Conservation (phyloP, 768 basidiomycete species). For the Auricularia heimuer region DNA sequence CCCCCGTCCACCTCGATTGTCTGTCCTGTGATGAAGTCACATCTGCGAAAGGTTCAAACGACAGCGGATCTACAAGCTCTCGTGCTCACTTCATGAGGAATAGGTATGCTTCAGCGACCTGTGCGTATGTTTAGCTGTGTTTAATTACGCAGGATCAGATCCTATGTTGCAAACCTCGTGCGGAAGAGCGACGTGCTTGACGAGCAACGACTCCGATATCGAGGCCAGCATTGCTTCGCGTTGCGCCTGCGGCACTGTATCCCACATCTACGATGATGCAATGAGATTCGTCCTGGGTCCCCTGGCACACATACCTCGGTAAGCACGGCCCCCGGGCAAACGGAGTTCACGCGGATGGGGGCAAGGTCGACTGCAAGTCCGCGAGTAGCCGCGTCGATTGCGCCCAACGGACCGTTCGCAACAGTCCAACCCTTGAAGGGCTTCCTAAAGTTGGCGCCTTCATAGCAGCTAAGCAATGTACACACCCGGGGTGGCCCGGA, state of each 20-base stretch:
- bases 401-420: not conserved
- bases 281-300: not conserved
- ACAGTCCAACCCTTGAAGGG: constrained; percentile 4
- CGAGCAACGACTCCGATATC: not conserved
- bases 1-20: constrained; percentile 7
- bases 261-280: constrained; percentile 3
- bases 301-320: constrained; percentile 4
- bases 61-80: not conserved
- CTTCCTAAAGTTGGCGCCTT: not conserved
- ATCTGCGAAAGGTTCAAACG: not conserved
- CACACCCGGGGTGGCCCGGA: no score
- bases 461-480: no score
- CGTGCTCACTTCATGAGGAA: constrained; percentile 8
- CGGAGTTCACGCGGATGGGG: constrained; percentile 10
- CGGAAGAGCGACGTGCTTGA: constrained; percentile 6
- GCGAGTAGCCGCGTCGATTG: constrained; percentile 7
- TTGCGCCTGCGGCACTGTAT: not conserved
- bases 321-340: constrained; percentile 4
- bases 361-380: constrained; percentile 11
- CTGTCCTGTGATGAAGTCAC: constrained; percentile 8
- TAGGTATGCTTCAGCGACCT: constrained; percentile 7
- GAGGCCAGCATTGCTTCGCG: not conserved
- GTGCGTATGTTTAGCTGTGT: no score
- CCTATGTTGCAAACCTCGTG: not conserved
- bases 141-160: not conserved